Evolutionary conservation across 345 rosid species (phyloP).

Genomic region (Triadica sebifera): DNA sequence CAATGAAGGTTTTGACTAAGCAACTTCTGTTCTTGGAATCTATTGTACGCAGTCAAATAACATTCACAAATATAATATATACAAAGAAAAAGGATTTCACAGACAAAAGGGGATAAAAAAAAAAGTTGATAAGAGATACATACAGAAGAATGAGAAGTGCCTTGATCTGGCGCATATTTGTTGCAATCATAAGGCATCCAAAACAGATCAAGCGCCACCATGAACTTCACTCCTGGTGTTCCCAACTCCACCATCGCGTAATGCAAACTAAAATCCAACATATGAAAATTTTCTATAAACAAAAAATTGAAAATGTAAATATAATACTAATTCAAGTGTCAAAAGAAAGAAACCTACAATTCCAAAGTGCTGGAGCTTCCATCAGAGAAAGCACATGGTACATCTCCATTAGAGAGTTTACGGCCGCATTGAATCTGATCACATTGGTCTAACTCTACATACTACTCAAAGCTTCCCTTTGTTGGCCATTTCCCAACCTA

Average conservation of each 20-base stretch:
- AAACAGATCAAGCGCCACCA: conserved; percentile 88
- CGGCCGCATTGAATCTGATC: conserved; percentile 61
- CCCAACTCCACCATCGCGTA: conserved; percentile 82
- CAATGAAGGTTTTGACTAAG: background rate
- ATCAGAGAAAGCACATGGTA: conserved; percentile 58
- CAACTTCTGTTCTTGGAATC: background rate
- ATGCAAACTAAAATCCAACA: conserved; percentile 64
- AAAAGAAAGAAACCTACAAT: conserved; percentile 44
- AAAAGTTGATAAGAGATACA: conserved; percentile 22
- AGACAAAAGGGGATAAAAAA: background rate
- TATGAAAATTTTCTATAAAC: background rate
- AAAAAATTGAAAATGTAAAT: too few relatives aligned
- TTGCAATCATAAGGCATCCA: conserved; percentile 92
- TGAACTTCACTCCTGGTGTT: conserved; percentile 76
- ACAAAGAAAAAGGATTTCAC: background rate
- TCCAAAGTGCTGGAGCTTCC: conserved; percentile 82
- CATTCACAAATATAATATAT: background rate
- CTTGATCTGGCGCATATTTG: conserved; percentile 64
- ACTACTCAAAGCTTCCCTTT: conserved; percentile 69
- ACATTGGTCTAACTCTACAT: conserved; percentile 55
- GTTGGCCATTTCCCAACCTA: conserved; percentile 40
- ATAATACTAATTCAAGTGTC: background rate
- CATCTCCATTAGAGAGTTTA: conserved; percentile 36
- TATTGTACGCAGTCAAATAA: background rate
- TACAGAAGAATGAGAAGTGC: conserved; percentile 62